Conservation (phyloP, 805 yeast species). For the Yarrowia bubula region DNA sequence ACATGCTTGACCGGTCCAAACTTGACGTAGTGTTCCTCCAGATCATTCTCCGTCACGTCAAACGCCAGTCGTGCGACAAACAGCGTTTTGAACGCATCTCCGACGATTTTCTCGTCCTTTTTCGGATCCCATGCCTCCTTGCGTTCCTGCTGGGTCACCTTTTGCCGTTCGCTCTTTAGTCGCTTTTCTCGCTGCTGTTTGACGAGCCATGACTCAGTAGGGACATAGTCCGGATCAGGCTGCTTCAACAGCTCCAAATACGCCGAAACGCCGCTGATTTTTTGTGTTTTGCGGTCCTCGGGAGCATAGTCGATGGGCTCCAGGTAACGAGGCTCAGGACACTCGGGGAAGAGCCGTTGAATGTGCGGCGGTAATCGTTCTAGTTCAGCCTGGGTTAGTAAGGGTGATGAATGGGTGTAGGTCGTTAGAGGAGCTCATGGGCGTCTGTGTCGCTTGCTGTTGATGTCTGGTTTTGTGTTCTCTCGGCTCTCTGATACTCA, state of each 20-base stretch:
- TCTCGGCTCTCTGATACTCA: background rate
- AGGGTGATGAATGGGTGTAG: background rate
- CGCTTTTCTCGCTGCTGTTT: conserved; percentile 36
- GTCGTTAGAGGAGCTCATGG: no score
- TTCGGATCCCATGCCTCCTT: conserved; percentile 52
- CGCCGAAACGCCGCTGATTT: conserved; percentile 48
- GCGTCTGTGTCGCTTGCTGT: no score
- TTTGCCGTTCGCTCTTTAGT: conserved; percentile 33
- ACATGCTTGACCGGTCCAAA: conserved; percentile 71
- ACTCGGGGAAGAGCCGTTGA: conserved; percentile 55
- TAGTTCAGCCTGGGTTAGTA: conserved; percentile 41
- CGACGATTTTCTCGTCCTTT: conserved; percentile 54
- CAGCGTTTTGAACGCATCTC: conserved; percentile 76
- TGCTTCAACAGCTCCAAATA: conserved; percentile 37
- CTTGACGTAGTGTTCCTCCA: conserved; percentile 57
- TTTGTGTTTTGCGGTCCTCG: conserved; percentile 48
- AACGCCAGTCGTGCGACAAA: conserved; percentile 75
- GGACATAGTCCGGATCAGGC: conserved; percentile 34
- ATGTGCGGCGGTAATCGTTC: conserved; percentile 45
- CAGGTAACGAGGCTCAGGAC: conserved; percentile 53
- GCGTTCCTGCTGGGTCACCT: conserved; percentile 41
- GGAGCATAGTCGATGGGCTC: conserved; percentile 52
- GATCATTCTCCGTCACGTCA: conserved; percentile 60
- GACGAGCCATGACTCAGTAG: conserved; percentile 41
- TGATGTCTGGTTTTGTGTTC: no score